These are phyloP conservation scores for Prunus padus DNA, from an alignment of 306 rosid genomes.

Conservation along the genomic window DNA sequence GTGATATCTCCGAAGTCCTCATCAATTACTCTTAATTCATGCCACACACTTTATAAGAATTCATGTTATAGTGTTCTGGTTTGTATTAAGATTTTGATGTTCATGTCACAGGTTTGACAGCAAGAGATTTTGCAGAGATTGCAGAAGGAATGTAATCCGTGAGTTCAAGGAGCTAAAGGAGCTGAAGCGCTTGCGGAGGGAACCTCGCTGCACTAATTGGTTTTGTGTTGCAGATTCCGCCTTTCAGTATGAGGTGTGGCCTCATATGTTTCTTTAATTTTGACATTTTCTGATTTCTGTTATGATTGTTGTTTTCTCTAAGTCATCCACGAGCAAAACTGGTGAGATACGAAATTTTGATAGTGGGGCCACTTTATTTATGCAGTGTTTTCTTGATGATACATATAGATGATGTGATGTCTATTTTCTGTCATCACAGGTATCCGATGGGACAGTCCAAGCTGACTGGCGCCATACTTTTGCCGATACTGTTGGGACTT, in stretches of 20 bases:
- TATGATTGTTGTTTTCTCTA: constrained; percentile 26
- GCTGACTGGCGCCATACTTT: constrained; percentile 96
- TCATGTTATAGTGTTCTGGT: constrained; percentile 14
- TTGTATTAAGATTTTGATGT: constrained; percentile 32
- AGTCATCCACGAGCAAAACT: constrained; percentile 9
- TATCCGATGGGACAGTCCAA: constrained; percentile 70
- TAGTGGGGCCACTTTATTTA: not conserved
- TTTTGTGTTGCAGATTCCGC: constrained; percentile 95
- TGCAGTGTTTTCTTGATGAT: constrained; percentile 9
- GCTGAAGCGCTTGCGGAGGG: constrained; percentile 86
- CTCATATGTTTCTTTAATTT: constrained; percentile 31
- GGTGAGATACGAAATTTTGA: constrained; percentile 5
- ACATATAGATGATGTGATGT: constrained; percentile 22
- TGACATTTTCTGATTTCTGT: constrained; percentile 5
- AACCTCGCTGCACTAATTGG: constrained; percentile 98
- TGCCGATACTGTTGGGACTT: constrained; percentile 73
- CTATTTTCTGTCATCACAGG: constrained; percentile 49
- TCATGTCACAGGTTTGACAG: constrained; percentile 85
- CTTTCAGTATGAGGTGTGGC: constrained; percentile 90
- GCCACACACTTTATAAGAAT: not conserved
- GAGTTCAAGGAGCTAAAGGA: constrained; percentile 99
- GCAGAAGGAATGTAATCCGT: constrained; percentile 96
- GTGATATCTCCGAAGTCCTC: constrained; percentile 14
- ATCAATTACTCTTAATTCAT: not conserved
- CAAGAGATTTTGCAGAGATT: constrained; percentile 99